Conservation (phyloP, 352 stramenopile species). For the Phytopythium mirpurense region DNA sequence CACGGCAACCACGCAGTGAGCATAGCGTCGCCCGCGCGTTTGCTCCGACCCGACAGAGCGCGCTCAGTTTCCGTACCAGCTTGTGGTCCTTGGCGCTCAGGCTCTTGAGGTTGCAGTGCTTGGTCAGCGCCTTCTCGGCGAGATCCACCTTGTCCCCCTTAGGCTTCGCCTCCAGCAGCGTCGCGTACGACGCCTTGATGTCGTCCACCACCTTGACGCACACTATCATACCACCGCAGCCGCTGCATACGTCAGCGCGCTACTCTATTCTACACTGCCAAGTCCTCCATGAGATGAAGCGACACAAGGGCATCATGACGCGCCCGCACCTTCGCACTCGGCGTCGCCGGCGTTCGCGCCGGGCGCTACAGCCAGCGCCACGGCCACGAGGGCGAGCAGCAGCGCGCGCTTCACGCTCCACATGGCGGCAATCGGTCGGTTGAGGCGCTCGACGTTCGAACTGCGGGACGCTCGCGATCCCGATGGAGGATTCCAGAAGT, state of each 20-base stretch:
- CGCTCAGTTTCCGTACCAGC: slow-evolving; percentile 44
- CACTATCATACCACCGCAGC: slow-evolving; percentile 67
- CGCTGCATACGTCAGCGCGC: slow-evolving; percentile 2
- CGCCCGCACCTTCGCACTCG: slow-evolving; percentile 86
- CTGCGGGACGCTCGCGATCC: too few species aligned
- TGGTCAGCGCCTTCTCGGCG: slow-evolving; percentile 78
- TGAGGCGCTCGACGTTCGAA: not conserved
- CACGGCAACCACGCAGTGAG: slow-evolving; percentile 1
- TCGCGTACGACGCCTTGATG: slow-evolving; percentile 66
- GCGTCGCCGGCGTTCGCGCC: slow-evolving; percentile 45
- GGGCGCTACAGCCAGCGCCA: slow-evolving; percentile 35
- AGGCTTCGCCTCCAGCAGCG: slow-evolving; percentile 62
- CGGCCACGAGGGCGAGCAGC: slow-evolving; percentile 61
- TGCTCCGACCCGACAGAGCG: too few species aligned
- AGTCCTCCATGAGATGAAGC: not conserved
- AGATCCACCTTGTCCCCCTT: slow-evolving; percentile 77
- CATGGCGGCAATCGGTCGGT: slow-evolving; percentile 19
- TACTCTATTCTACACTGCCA: too few species aligned
- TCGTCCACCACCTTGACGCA: slow-evolving; percentile 91
- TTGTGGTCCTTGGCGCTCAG: slow-evolving; percentile 89
- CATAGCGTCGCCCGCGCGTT: not conserved
- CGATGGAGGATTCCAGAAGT: not conserved
- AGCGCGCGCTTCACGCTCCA: slow-evolving; percentile 49
- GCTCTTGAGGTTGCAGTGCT: slow-evolving; percentile 80
- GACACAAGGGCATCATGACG: not conserved